Conservation (phyloP, 225 moss, liverwort and hornwort genomes). For the Polytrichum commune region DNA sequence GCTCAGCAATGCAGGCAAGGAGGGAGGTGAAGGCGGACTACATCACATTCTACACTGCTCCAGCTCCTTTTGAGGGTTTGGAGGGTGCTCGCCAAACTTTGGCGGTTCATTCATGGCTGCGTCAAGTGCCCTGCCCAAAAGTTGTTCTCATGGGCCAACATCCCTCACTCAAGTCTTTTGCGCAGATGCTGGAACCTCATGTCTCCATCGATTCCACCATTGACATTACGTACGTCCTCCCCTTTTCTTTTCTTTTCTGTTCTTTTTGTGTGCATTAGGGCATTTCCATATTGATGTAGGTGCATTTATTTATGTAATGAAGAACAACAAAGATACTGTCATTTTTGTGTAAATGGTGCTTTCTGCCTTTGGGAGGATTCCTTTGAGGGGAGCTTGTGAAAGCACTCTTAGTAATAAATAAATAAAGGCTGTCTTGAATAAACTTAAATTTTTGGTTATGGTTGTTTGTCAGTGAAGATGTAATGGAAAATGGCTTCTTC, state of each 20-base stretch:
- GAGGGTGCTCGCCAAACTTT: slow-evolving; percentile 59
- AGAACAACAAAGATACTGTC: no score
- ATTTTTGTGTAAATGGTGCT: no score
- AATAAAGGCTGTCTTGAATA: no score
- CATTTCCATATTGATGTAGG: no score
- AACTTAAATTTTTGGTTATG: no score
- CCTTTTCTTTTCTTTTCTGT: slow-evolving; percentile 3
- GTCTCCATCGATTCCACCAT: slow-evolving; percentile 70
- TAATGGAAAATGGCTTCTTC: no score
- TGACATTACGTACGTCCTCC: slow-evolving; percentile 67
- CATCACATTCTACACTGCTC: slow-evolving; percentile 81
- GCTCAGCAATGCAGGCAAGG: slow-evolving; percentile 17
- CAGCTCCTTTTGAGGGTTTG: slow-evolving; percentile 68
- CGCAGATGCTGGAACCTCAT: slow-evolving; percentile 41
- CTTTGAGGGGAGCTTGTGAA: no score
- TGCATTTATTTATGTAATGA: no score
- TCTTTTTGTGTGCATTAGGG: background rate
- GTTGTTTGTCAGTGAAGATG: no score
- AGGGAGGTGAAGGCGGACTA: slow-evolving; percentile 17
- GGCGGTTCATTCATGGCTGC: slow-evolving; percentile 86
- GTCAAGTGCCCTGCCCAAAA: slow-evolving; percentile 49
- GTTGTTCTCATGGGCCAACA: slow-evolving; percentile 81
- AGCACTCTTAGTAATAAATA: no score
- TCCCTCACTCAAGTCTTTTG: slow-evolving; percentile 56
- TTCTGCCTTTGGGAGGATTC: no score